A percentile compares a stretch with the other conserved stretches of the same genome.
Conservation (phyloP, 2,329 filamentous ascomycete species). For the Aspergillus luchuensis region DNA sequence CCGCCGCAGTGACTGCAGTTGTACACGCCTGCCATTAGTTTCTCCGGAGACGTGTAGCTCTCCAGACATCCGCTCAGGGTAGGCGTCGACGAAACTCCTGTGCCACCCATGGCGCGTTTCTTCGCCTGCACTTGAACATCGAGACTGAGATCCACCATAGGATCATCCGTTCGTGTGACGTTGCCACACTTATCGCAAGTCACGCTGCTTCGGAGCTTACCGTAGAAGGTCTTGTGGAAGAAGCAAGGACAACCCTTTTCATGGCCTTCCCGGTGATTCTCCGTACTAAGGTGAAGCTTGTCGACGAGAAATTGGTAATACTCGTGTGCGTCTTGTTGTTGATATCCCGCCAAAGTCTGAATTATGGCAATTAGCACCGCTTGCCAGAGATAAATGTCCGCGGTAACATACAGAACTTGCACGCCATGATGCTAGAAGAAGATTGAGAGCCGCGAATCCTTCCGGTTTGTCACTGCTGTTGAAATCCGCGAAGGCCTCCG, state of each 20-base stretch:
- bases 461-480: conserved; percentile 69
- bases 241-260: conserved; percentile 73
- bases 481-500: conserved; percentile 65
- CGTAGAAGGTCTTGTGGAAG: conserved; percentile 92
- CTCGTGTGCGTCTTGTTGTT: conserved; percentile 95
- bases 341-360: conserved; percentile 78
- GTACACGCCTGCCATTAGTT: conserved; percentile 73
- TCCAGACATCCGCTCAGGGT: conserved; percentile 76
- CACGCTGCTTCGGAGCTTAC: conserved; percentile 85
- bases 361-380: conserved; percentile 3
- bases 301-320: conserved; percentile 96
- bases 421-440: conserved; percentile 88
- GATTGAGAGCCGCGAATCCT: conserved; percentile 85
- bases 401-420: conserved; percentile 66
- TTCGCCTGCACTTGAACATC: conserved; percentile 75
- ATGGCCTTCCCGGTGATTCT: conserved; percentile 66
- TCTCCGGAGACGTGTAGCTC: conserved; percentile 83
- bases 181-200: conserved; percentile 87
- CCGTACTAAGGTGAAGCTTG: conserved; percentile 77
- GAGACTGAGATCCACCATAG: conserved; percentile 86
- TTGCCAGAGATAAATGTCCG: background rate
- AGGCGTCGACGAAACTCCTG: conserved; percentile 46
- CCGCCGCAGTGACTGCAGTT: conserved; percentile 78
- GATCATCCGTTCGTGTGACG: conserved; percentile 78
- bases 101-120: conserved; percentile 47